Percentiles rank a stretch among this genome's conserved stretches.
phyloP scores from a whole-genome alignment of 108 stramenopile species.

The Nitzschia inconspicua region DNA sequence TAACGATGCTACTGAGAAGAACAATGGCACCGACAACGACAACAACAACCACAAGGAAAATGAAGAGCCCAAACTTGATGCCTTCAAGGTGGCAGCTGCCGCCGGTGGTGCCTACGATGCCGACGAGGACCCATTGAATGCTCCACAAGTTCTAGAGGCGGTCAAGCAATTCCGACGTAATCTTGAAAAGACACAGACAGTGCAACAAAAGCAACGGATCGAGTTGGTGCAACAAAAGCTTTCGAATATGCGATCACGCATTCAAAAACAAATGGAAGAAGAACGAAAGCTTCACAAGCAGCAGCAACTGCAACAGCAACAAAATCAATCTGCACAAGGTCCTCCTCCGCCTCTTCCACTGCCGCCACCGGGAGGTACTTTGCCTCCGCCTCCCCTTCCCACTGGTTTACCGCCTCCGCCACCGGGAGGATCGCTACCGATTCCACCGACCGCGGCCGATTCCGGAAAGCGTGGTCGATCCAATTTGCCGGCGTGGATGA shows the following conservation, averaged over 20 bases:
- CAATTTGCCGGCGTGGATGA: conserved; percentile 86
- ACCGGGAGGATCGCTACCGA: conserved; percentile 7
- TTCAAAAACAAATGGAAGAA: conserved; percentile 34
- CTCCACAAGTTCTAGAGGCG: conserved; percentile 71
- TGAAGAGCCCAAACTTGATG: conserved; percentile 14
- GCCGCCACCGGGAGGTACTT: conserved; percentile 12
- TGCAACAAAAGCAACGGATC: conserved; percentile 48
- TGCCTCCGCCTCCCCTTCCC: conserved; percentile 32
- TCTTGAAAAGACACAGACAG: conserved; percentile 45
- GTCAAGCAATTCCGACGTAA: conserved; percentile 71
- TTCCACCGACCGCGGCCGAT: conserved; percentile 22
- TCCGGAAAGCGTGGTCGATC: conserved; percentile 64
- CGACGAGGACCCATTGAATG: conserved; percentile 80
- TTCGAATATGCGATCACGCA: conserved; percentile 31
- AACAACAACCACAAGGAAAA: background rate
- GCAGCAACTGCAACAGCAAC: conserved; percentile 10
- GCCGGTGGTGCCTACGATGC: conserved; percentile 61
- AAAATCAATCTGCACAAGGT: conserved; percentile 2
- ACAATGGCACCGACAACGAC: background rate
- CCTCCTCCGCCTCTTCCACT: conserved; percentile 22
- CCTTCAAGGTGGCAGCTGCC: conserved; percentile 30
- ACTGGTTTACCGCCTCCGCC: conserved; percentile 25
- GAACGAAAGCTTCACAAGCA: conserved; percentile 9
- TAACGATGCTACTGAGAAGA: background rate
- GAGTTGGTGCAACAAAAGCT: conserved; percentile 57